Percentiles rank a stretch among this genome's conserved stretches.
These are phyloP conservation scores for Fusarium pseudograminearum DNA, from an alignment of 2,329 filamentous ascomycete species.

Conservation along the genomic window DNA sequence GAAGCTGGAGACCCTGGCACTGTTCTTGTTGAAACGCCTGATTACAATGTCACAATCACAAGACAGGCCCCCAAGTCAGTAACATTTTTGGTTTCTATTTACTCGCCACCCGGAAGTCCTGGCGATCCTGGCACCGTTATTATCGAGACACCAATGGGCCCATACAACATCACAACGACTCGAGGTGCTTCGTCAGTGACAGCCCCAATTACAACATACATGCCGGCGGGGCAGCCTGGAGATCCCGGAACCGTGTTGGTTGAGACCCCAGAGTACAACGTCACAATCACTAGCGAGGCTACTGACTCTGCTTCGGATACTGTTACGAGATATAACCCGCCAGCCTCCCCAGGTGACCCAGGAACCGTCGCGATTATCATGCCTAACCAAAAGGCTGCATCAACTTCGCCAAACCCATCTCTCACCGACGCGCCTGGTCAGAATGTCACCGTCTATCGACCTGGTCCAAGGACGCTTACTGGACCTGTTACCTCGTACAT, in stretches of 20 bases:
- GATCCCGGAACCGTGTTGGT: conserved; percentile 4
- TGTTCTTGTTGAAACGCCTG: conserved; percentile 4
- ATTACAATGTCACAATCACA: conserved; percentile 13
- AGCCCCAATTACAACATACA: conserved; percentile 1
- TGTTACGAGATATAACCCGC: conserved; percentile 21
- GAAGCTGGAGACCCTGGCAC: conserved; percentile 4
- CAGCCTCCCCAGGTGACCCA: conserved; percentile 23
- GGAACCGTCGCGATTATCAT: conserved; percentile 30
- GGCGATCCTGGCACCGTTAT: conserved; percentile 6
- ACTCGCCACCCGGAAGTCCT: background rate
- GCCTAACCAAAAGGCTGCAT: conserved; percentile 14
- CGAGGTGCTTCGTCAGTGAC: background rate
- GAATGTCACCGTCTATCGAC: conserved; percentile 27
- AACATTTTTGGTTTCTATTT: background rate
- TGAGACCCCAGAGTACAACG: conserved; percentile 8
- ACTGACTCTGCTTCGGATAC: conserved; percentile 1
- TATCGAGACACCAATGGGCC: background rate
- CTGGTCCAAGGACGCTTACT: conserved; percentile 27
- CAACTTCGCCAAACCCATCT: background rate
- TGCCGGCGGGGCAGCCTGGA: background rate
- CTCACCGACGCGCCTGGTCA: conserved; percentile 4
- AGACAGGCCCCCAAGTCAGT: background rate
- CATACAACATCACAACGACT: conserved; percentile 8
- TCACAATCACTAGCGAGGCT: conserved; percentile 6
- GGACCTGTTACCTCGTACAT: conserved; percentile 29